phyloP scores from a whole-genome alignment of 768 basidiomycete species.

The Tricholoma sp. region DNA sequence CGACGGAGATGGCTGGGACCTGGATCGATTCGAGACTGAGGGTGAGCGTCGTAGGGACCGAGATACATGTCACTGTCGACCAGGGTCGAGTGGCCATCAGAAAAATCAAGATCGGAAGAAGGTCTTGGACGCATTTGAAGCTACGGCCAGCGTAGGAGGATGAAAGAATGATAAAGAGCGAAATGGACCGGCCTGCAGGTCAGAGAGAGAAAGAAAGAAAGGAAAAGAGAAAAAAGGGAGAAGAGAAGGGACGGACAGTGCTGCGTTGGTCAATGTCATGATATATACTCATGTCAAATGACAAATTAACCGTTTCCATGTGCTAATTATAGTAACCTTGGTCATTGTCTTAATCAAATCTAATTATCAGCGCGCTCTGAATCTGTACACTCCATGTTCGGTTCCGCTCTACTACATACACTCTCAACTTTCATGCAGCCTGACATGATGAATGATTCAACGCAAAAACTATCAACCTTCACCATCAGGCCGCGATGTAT shows the following conservation, averaged over 20 bases:
- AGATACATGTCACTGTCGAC: slow-evolving; percentile 37
- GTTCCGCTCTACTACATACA: too few relatives aligned
- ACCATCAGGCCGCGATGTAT: too few relatives aligned
- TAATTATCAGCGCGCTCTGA: too few relatives aligned
- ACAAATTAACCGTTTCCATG: too few relatives aligned
- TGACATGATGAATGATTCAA: too few relatives aligned
- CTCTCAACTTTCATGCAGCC: too few relatives aligned
- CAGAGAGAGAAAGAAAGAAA: slow-evolving; percentile 11
- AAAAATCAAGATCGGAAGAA: slow-evolving; percentile 65
- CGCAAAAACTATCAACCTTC: too few relatives aligned
- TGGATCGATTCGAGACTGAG: slow-evolving; percentile 10
- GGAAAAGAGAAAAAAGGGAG: neutral
- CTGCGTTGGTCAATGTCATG: too few relatives aligned
- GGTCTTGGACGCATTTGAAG: slow-evolving; percentile 35
- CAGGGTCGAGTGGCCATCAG: slow-evolving; percentile 44
- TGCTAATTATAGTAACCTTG: too few relatives aligned
- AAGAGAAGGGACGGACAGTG: neutral
- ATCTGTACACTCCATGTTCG: too few relatives aligned
- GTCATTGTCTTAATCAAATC: too few relatives aligned
- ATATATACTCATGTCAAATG: too few relatives aligned
- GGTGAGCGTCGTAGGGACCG: slow-evolving; percentile 10
- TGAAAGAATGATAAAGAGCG: slow-evolving; percentile 27
- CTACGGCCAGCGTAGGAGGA: slow-evolving; percentile 34
- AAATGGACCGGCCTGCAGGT: slow-evolving; percentile 45
- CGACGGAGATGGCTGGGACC: slow-evolving; percentile 62